Conservation (phyloP, 2,329 filamentous ascomycete genomes). For the Monilinia laxa region DNA sequence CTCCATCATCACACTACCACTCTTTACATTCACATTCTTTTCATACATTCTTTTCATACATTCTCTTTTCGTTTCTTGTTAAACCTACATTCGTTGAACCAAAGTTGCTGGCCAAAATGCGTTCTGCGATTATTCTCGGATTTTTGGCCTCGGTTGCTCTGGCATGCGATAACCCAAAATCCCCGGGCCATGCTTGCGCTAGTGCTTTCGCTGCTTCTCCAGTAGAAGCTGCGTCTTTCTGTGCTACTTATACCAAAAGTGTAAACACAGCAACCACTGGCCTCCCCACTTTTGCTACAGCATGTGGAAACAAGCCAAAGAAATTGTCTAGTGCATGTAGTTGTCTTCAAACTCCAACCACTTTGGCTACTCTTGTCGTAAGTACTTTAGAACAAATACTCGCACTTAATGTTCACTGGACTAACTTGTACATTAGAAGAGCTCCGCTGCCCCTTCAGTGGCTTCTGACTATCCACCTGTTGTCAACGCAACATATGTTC, state of each 20-base stretch:
- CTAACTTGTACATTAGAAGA: slow-evolving; percentile 7
- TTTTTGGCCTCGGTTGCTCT: slow-evolving; percentile 25
- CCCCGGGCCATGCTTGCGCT: slow-evolving; percentile 26
- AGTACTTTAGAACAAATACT: not conserved
- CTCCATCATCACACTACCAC: not conserved
- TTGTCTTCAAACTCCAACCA: slow-evolving; percentile 23
- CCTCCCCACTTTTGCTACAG: slow-evolving; percentile 22
- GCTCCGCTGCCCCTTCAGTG: not conserved
- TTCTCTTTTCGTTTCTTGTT: not conserved
- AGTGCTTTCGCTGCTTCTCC: slow-evolving; percentile 7
- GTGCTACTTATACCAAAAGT: slow-evolving; percentile 27
- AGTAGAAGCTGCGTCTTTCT: slow-evolving; percentile 18
- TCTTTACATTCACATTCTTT: slow-evolving; percentile 17
- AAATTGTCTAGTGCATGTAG: slow-evolving; percentile 30
- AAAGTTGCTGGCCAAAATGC: slow-evolving; percentile 26
- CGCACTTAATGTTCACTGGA: not conserved
- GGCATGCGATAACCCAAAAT: slow-evolving; percentile 26
- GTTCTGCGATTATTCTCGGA: slow-evolving; percentile 26
- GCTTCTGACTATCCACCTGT: not conserved
- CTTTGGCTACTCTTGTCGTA: slow-evolving; percentile 7
- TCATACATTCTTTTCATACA: not conserved
- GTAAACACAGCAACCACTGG: slow-evolving; percentile 20
- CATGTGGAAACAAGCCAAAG: slow-evolving; percentile 26
- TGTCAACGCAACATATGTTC: not conserved
- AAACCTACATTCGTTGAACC: slow-evolving; percentile 8